Conservation (phyloP, 345 rosid genomes). For the Eucalyptus curtisii region DNA sequence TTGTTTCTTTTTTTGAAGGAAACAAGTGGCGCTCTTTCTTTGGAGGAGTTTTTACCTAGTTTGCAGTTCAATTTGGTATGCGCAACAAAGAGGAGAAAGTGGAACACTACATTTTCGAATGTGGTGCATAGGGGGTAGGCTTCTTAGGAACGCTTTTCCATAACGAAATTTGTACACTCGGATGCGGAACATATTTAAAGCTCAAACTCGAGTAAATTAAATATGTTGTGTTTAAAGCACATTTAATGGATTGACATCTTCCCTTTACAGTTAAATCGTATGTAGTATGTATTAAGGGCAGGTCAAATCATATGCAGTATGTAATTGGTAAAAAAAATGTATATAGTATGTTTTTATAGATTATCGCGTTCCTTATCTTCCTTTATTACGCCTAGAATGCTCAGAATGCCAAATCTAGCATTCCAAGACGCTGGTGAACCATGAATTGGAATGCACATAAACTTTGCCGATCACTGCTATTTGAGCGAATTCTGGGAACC, state of each 20-base stretch:
- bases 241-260: not conserved
- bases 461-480: not conserved
- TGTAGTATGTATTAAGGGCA: not conserved
- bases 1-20: not conserved
- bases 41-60: not conserved
- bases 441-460: not conserved
- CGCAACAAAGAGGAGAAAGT: not conserved
- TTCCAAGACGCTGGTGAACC: not conserved
- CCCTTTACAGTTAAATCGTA: not conserved
- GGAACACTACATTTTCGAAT: not conserved
- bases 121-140: not conserved
- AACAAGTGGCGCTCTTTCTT: not conserved
- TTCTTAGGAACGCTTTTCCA: not conserved
- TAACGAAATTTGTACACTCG: not conserved
- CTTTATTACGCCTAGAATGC: not conserved
- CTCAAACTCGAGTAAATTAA: not conserved
- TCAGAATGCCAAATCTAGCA: not conserved
- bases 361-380: not conserved
- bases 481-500: not conserved
- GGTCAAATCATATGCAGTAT: not conserved
- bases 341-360: not conserved
- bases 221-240: not conserved
- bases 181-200: not conserved
- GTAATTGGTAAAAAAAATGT: not conserved
- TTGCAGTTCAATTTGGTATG: not conserved